Evolutionary conservation across 2,329 filamentous ascomycete species (phyloP).

Genomic region (Zymoseptoria pseudotritici): DNA sequence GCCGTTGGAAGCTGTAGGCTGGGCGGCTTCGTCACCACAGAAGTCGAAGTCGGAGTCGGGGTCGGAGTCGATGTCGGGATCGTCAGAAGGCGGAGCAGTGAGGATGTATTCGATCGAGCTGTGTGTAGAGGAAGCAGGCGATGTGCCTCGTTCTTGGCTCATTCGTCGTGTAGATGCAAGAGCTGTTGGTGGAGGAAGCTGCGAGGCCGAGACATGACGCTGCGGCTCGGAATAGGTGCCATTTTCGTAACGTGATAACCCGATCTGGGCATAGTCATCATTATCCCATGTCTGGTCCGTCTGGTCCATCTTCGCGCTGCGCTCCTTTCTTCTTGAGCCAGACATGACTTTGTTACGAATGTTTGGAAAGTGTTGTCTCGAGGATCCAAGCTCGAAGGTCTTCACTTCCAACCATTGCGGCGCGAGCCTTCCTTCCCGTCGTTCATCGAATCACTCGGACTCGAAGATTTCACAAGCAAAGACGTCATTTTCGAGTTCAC

Average conservation of each 20-base stretch:
- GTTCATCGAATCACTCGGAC: not conserved
- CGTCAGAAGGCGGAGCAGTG: not conserved
- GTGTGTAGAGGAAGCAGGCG: not conserved
- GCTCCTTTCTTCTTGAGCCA: too few relatives aligned
- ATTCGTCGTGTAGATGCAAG: not conserved
- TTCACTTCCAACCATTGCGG: not conserved
- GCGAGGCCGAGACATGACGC: not conserved
- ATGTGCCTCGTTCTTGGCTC: not conserved
- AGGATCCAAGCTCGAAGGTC: not conserved
- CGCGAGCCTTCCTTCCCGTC: not conserved
- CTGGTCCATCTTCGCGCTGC: not conserved
- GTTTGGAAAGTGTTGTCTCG: not conserved
- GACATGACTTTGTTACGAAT: too few relatives aligned
- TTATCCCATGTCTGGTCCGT: not conserved
- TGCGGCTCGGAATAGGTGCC: too few relatives aligned
- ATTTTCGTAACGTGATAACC: not conserved
- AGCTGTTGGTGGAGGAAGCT: not conserved
- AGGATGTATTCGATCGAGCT: not conserved
- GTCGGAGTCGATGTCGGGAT: not conserved
- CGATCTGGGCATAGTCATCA: not conserved
- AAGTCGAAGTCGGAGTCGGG: not conserved
- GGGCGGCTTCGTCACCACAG: not conserved
- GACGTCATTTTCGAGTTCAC: not conserved
- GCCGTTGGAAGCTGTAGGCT: conserved; percentile 7
- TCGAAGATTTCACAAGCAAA: not conserved